phyloP scores from a whole-genome alignment of 371 early-diverging fungal genomes.

The Rhizopus delemar region DNA sequence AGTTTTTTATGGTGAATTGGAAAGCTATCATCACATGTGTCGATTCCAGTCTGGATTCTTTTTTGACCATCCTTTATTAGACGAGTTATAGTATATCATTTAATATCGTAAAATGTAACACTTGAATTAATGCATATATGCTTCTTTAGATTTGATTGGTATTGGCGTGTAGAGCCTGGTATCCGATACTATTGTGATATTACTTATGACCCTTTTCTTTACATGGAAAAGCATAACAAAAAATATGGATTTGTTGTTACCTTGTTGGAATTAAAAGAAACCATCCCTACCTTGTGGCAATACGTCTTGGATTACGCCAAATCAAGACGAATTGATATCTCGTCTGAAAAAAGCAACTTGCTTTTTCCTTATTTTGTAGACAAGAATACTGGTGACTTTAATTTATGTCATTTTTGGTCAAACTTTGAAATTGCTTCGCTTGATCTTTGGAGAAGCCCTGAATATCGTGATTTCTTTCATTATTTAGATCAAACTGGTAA shows the following conservation, averaged over 20 bases:
- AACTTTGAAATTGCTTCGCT: conserved; percentile 93
- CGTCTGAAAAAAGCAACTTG: conserved; percentile 32
- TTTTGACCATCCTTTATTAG: conserved; percentile 77
- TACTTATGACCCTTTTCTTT: conserved; percentile 83
- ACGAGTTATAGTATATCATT: conserved; percentile 29
- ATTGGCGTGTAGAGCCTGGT: conserved; percentile 92
- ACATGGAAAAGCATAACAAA: conserved; percentile 71
- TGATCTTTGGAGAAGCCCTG: conserved; percentile 72
- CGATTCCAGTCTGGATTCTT: conserved; percentile 91
- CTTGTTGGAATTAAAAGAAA: conserved; percentile 67
- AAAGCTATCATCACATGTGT: conserved; percentile 67
- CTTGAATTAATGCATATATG: neutral
- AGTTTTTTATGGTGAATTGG: conserved; percentile 43
- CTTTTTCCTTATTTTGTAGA: conserved; percentile 36
- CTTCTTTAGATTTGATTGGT: conserved; percentile 71
- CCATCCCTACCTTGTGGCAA: conserved; percentile 79
- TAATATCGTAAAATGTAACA: conserved; percentile 41
- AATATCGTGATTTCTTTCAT: conserved; percentile 63
- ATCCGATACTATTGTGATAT: conserved; percentile 81
- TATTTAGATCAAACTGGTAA: conserved; percentile 66
- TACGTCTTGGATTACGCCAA: conserved; percentile 53
- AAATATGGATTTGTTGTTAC: conserved; percentile 80
- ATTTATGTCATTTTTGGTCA: conserved; percentile 87
- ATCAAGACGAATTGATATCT: conserved; percentile 46
- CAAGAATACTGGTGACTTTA: conserved; percentile 48